Evolutionary conservation across 768 basidiomycete species (phyloP).

Genomic region (Hemileccinum impolitum): DNA sequence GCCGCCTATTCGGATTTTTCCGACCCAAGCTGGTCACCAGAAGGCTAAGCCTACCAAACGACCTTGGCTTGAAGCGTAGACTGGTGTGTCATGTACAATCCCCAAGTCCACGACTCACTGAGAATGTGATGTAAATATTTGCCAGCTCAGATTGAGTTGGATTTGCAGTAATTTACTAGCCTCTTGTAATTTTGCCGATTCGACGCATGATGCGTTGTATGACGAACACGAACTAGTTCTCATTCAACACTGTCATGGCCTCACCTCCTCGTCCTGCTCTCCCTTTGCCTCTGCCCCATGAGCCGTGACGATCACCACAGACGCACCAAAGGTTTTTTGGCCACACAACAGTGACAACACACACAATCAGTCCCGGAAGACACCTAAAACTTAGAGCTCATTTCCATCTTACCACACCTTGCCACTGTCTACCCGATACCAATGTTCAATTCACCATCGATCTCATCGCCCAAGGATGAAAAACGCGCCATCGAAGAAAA

Average conservation of each 20-base stretch:
- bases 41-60: too few species aligned
- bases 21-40: too few species aligned
- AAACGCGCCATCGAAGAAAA: constrained; percentile 74
- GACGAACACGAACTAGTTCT: too few species aligned
- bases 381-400: constrained; percentile 75
- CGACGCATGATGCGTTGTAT: too few species aligned
- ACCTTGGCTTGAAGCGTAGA: too few species aligned
- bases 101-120: too few species aligned
- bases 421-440: constrained; percentile 90
- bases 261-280: constrained; percentile 46
- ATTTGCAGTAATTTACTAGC: too few species aligned
- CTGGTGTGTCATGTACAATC: too few species aligned
- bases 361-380: constrained; percentile 32
- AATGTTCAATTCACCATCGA: constrained; percentile 77
- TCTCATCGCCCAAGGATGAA: constrained; percentile 75
- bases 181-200: too few species aligned
- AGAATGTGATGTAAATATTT: too few species aligned
- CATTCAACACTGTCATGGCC: constrained; percentile 15
- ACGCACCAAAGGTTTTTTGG: constrained; percentile 71
- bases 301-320: constrained; percentile 75
- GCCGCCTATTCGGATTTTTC: too few species aligned
- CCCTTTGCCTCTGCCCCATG: constrained; percentile 81
- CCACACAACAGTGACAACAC: constrained; percentile 41
- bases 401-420: constrained; percentile 84
- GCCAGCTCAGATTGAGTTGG: too few species aligned